These are phyloP conservation scores for Alternaria arbusti DNA, from an alignment of 2,329 filamentous ascomycete species.

Conservation along the genomic window DNA sequence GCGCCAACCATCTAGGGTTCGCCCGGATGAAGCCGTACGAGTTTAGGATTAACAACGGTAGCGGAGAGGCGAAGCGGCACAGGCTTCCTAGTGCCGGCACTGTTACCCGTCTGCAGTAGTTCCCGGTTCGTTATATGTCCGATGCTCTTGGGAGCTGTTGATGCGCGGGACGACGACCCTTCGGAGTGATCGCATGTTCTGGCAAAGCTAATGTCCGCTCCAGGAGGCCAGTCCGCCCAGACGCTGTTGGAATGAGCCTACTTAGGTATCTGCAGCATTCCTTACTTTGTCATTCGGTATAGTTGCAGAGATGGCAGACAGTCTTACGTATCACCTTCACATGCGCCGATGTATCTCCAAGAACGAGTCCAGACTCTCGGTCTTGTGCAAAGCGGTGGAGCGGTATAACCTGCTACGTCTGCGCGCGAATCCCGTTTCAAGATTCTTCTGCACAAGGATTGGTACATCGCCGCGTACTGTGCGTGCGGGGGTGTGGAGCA, in stretches of 20 bases:
- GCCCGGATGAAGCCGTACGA: neutral
- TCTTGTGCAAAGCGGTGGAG: neutral
- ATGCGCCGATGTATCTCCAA: neutral
- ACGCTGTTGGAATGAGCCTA: neutral
- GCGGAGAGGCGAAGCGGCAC: neutral
- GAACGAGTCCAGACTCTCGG: neutral
- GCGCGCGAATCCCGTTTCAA: neutral
- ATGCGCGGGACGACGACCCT: neutral
- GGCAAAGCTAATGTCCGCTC: neutral
- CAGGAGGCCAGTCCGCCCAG: neutral
- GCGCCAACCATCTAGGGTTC: neutral
- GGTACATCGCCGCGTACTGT: neutral
- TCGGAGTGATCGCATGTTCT: neutral
- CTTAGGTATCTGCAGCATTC: rapidly evolving
- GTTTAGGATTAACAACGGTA: neutral
- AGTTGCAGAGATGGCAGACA: neutral
- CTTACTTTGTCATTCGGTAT: neutral
- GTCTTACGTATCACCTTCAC: neutral
- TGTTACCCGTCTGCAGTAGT: neutral
- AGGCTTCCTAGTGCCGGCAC: neutral
- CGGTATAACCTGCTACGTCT: neutral
- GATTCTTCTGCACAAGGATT: neutral
- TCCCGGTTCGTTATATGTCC: neutral
- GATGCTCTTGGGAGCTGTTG: neutral
- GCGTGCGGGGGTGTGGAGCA: neutral